Evolutionary conservation across 2,329 filamentous ascomycete species (phyloP).

Genomic region (Xylaria sp.): DNA sequence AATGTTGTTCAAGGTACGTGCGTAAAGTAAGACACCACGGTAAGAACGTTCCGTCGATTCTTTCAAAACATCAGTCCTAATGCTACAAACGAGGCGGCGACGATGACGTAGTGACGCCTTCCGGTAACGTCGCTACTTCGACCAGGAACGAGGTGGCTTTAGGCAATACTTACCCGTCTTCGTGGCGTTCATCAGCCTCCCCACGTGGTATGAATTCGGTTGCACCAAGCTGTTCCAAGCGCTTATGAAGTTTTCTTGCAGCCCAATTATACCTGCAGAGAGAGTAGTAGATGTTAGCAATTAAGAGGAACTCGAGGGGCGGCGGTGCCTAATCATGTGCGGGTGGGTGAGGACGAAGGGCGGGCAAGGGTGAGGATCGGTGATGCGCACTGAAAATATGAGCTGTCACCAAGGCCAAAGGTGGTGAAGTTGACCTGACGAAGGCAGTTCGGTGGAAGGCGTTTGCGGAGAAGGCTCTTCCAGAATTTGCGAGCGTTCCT

Average conservation of each 20-base stretch:
- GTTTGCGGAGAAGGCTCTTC: conserved; percentile 81
- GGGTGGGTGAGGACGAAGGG: background rate
- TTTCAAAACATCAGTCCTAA: conserved; percentile 18
- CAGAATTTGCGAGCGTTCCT: conserved; percentile 83
- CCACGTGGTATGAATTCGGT: conserved; percentile 75
- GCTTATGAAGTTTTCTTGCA: conserved; percentile 83
- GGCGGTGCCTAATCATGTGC: background rate
- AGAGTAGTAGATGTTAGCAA: background rate
- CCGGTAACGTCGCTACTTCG: background rate
- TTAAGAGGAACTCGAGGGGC: background rate
- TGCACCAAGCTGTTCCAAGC: conserved; percentile 83
- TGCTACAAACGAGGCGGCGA: background rate
- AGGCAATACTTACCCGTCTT: conserved; percentile 71
- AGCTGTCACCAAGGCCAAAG: conserved; percentile 93
- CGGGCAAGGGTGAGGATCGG: background rate
- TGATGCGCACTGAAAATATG: conserved; percentile 77
- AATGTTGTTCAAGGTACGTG: conserved; percentile 67
- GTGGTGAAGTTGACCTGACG: conserved; percentile 74
- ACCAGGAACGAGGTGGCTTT: background rate
- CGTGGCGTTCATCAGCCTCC: conserved; percentile 92
- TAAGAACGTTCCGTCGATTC: conserved; percentile 81
- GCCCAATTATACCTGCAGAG: conserved; percentile 84
- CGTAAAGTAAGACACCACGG: conserved; percentile 76
- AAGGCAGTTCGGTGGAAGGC: conserved; percentile 73
- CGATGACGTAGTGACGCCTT: background rate